Base-by-base conservation (phyloP, 495 filamentous ascomycete species). In the Hypomontagnella submonticulosa region DNA sequence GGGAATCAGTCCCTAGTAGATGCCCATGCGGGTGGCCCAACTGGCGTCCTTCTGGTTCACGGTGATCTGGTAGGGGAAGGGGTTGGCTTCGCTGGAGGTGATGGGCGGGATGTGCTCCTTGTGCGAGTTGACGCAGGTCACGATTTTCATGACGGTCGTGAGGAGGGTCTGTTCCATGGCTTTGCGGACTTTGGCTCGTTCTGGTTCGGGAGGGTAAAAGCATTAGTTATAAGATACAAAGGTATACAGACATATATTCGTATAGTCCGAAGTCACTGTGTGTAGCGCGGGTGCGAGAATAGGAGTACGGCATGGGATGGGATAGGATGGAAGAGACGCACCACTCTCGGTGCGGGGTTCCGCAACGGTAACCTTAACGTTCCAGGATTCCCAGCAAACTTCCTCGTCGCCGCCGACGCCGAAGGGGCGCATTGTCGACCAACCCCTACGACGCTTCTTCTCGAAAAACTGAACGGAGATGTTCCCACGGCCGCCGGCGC, bases 101-200 rank as follows among this genome's bases (percentile, higher is more conserved):
- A 99, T 98, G 46, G 95, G 96, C 27, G 95, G 95, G 70, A 99
- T 97, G 77, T 99, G 95, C 71, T 97, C 92, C 75, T 96, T 97
- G 69, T 97, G 90, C 10, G 83, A 76, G 75, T 96, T 96, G 61
- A 91, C 95, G 30, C 88, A 88, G 44, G 85, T 87, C 16, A 97
- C 83, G 63, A 97, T 92, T 73, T 96, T 96, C 80, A 96, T 83
- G 42, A 92, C 88, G 2, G 92, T 88, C 58, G 91, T 90, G 30
- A 92, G 88, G 33, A 99, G 85, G 64, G 90, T 92, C 37, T 89
- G 89, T 60, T 90, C 91, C 87, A 96, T 96, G 20, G 92, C 92
- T 61, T 85, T 88, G 69, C 93, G 88, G 57, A 95, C 91, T 76
- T 96, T 96, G 27, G 86, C 86, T 52, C 91, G 84, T 73, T 97